These are phyloP conservation scores for Byssochlamys sp. DNA, from an alignment of 2,329 filamentous ascomycete species.

Conservation along the genomic window DNA sequence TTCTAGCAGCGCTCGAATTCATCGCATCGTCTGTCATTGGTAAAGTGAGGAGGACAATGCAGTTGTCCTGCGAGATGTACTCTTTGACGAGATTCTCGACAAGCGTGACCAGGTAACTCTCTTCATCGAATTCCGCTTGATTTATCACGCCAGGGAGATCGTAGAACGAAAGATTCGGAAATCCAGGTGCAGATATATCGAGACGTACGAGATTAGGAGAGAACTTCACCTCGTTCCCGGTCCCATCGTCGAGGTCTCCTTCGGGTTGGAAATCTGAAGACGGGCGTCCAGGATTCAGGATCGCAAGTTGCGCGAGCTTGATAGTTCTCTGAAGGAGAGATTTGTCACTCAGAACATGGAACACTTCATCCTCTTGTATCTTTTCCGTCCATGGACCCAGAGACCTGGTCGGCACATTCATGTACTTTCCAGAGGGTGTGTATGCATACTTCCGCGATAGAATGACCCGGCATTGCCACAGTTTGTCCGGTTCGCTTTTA, in stretches of 20 bases:
- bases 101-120: constrained; percentile 60
- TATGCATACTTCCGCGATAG: constrained; percentile 58
- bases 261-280: constrained; percentile 48
- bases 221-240: constrained; percentile 51
- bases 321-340: constrained; percentile 58
- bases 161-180: constrained; percentile 71
- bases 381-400: constrained; percentile 58
- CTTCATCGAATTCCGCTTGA: constrained; percentile 53
- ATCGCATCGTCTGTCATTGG: constrained; percentile 71
- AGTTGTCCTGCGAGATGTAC: constrained; percentile 60
- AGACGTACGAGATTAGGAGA: constrained; percentile 73
- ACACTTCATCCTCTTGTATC: constrained; percentile 42
- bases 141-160: constrained; percentile 77
- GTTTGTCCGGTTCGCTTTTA: constrained; percentile 32
- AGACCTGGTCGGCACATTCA: constrained; percentile 38
- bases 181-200: constrained; percentile 60
- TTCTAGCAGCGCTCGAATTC: constrained; percentile 60
- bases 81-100: constrained; percentile 60
- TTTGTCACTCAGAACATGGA: constrained; percentile 55
- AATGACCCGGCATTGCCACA: constrained; percentile 60
- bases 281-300: constrained; percentile 56
- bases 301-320: constrained; percentile 65
- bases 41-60: constrained; percentile 67
- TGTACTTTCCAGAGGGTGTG: constrained; percentile 25
- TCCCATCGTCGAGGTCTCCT: constrained; percentile 27